A percentile compares a stretch with the other conserved stretches of the same genome.
Conservation (phyloP, 306 rosid genomes). For the Luffa aegyptiaca region DNA sequence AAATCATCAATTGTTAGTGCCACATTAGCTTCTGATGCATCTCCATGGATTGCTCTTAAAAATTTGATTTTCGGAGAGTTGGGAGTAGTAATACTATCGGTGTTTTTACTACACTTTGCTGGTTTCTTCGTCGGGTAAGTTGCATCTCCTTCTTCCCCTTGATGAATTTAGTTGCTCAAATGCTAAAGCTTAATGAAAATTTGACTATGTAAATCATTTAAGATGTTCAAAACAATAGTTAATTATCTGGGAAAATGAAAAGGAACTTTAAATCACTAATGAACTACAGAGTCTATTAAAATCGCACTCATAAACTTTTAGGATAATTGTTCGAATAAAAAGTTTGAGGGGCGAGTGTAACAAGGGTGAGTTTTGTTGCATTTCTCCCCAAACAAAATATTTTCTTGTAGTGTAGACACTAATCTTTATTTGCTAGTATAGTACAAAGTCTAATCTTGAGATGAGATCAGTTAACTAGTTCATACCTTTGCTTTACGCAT, state of each 20-base stretch:
- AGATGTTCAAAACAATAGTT: neutral
- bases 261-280: neutral
- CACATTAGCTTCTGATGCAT: conserved; percentile 12
- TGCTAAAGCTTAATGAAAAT: neutral
- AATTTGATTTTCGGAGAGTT: conserved; percentile 18
- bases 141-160: neutral
- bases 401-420: no score
- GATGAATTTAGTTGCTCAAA: neutral
- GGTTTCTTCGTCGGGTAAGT: conserved; percentile 37
- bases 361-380: no score
- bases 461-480: neutral
- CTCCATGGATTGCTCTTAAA: conserved; percentile 11
- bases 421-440: neutral
- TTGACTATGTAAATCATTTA: neutral
- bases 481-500: neutral
- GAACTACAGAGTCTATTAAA: neutral
- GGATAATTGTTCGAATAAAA: neutral
- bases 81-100: conserved; percentile 22
- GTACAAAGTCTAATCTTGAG: neutral
- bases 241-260: no score
- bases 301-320: no score
- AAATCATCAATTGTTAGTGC: conserved; percentile 11
- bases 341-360: neutral
- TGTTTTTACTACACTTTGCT: conserved; percentile 20
- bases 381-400: no score